Conservation (phyloP, 306 rosid genomes). For the Alnus glutinosa region DNA sequence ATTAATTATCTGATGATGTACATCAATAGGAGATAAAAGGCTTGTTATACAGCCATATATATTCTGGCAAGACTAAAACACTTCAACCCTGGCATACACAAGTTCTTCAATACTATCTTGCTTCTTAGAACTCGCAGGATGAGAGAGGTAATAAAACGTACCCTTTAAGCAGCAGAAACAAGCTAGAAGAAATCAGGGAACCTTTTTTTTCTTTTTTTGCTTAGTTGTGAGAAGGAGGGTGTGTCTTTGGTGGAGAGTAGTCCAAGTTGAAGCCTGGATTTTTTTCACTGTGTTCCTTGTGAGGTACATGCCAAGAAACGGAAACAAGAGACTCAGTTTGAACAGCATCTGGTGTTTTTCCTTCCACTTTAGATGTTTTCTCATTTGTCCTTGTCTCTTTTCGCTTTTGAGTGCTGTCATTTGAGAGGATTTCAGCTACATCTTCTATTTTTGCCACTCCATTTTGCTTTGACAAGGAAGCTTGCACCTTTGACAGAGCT, state of each 20-base stretch:
- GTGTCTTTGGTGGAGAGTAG: slow-evolving; percentile 74
- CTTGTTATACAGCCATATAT: slow-evolving; percentile 8
- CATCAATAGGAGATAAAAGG: background rate
- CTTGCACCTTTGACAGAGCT: slow-evolving; percentile 3
- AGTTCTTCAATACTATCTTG: background rate
- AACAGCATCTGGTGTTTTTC: slow-evolving; percentile 18
- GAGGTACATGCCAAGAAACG: slow-evolving; percentile 60
- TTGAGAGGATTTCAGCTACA: slow-evolving; percentile 2
- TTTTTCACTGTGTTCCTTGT: slow-evolving; percentile 48
- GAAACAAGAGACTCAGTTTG: slow-evolving; percentile 34
- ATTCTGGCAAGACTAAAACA: slow-evolving; percentile 19
- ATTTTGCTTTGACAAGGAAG: slow-evolving; percentile 20
- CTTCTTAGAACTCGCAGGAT: background rate
- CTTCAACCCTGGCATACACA: background rate
- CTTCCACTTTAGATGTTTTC: slow-evolving; percentile 2
- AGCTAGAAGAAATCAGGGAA: background rate
- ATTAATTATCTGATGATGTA: slow-evolving; percentile 20
- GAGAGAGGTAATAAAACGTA: background rate
- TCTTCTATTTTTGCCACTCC: slow-evolving; percentile 15
- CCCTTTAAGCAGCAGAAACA: background rate
- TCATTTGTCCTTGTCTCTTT: slow-evolving; percentile 17
- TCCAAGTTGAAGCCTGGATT: slow-evolving; percentile 64
- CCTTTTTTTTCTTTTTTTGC: background rate
- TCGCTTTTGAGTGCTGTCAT: slow-evolving; percentile 13
- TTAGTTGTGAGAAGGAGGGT: slow-evolving; percentile 85